Evolutionary conservation across 2,329 filamentous ascomycete genomes (phyloP).

Genomic region (Thielaviopsis musarum): DNA sequence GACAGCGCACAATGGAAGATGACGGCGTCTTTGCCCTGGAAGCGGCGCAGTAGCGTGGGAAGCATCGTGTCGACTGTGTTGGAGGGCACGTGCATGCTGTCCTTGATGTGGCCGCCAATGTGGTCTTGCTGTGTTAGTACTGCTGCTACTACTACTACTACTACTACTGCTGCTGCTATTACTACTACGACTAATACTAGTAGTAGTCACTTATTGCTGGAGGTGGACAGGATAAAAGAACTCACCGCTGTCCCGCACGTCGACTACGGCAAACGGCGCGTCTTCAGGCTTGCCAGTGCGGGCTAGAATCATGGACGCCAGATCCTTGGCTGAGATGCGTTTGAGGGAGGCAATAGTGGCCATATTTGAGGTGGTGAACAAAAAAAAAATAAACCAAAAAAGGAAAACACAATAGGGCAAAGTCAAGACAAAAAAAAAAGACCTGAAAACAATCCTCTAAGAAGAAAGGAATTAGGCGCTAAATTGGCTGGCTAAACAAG

Average conservation of each 20-base stretch:
- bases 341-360: constrained; percentile 45
- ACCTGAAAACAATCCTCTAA: too few species aligned
- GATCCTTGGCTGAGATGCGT: constrained; percentile 50
- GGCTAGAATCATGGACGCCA: constrained; percentile 47
- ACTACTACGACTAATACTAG: too few species aligned
- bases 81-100: constrained; percentile 60
- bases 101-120: constrained; percentile 75
- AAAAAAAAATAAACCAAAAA: not conserved
- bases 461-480: too few species aligned
- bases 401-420: not conserved
- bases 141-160: not conserved
- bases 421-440: not conserved
- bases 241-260: constrained; percentile 71
- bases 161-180: not conserved
- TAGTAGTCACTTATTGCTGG: too few species aligned
- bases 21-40: constrained; percentile 64
- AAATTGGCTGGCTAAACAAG: too few species aligned
- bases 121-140: constrained; percentile 40
- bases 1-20: constrained; percentile 90
- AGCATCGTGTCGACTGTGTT: constrained; percentile 56
- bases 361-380: constrained; percentile 19
- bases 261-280: constrained; percentile 53
- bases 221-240: too few species aligned
- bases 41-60: constrained; percentile 64
- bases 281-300: constrained; percentile 22